phyloP scores from a whole-genome alignment of 305 asterid species.

The Plantago lanceolata region DNA sequence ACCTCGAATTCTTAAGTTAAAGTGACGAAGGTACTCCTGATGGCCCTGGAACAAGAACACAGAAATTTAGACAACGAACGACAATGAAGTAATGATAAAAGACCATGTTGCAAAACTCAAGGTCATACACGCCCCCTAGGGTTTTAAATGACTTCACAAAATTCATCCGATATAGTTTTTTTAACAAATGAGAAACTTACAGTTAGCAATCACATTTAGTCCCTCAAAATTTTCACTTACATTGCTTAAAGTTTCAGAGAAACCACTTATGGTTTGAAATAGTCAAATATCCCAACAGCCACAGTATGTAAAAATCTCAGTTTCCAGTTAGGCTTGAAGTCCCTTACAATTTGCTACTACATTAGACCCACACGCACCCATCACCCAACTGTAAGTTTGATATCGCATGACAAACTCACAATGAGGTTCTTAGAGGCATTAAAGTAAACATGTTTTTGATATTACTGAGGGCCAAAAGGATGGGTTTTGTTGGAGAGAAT shows the following conservation, averaged over 20 bases:
- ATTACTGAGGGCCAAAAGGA: background rate
- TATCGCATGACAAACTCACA: background rate
- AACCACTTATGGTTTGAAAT: background rate
- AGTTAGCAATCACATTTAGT: background rate
- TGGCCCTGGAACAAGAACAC: conserved; percentile 66
- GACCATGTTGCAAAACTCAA: conserved; percentile 1
- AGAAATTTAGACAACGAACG: conserved; percentile 16
- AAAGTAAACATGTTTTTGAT: background rate
- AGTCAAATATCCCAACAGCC: background rate
- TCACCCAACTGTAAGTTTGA: background rate
- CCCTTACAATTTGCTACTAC: background rate
- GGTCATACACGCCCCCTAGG: background rate
- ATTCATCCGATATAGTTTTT: too few species aligned
- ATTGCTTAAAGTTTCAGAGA: too few species aligned
- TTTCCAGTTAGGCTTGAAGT: background rate
- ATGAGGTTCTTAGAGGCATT: background rate
- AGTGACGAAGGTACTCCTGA: conserved; percentile 58
- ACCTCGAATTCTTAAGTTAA: conserved; percentile 44
- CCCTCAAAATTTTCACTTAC: background rate
- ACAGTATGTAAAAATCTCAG: background rate
- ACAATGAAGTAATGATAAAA: conserved; percentile 18
- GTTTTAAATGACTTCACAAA: background rate
- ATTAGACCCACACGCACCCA: background rate
- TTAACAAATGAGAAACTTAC: too few species aligned
- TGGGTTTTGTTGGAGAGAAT: background rate